Evolutionary conservation across 2,329 filamentous ascomycete genomes (phyloP).

Genomic region (Claviceps pazoutovae): DNA sequence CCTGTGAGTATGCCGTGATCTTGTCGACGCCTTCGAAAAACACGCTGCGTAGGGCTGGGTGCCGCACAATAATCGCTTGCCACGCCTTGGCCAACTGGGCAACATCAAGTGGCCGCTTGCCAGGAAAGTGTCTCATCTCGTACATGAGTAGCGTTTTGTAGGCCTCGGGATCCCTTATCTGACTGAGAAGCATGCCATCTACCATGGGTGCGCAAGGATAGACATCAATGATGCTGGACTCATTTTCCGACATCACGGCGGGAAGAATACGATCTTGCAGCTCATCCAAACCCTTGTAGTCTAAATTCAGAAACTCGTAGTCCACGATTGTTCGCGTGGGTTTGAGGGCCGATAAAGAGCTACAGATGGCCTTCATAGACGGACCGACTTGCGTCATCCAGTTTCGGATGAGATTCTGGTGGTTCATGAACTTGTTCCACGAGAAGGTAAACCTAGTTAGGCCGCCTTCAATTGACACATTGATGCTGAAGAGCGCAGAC

Average conservation of each 20-base stretch:
- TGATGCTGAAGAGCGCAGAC: conserved; percentile 2
- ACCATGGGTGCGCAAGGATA: conserved; percentile 26
- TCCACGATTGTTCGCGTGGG: background rate
- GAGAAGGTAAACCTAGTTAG: conserved; percentile 3
- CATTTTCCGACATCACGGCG: conserved; percentile 5
- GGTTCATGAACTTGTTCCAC: conserved; percentile 2
- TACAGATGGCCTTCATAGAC: conserved; percentile 1
- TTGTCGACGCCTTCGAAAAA: conserved; percentile 4
- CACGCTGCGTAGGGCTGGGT: conserved; percentile 6
- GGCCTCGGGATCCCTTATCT: conserved; percentile 8
- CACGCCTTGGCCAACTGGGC: conserved; percentile 7
- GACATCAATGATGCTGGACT: conserved; percentile 17
- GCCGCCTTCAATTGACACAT: conserved; percentile 1
- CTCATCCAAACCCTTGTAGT: conserved; percentile 16
- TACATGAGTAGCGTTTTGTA: conserved; percentile 10
- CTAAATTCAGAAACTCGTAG: conserved; percentile 6
- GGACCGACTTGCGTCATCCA: conserved; percentile 1
- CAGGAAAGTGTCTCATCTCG: conserved; percentile 5
- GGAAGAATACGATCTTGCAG: conserved; percentile 11
- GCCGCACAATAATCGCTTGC: conserved; percentile 6
- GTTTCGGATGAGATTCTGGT: conserved; percentile 3
- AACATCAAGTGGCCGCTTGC: background rate
- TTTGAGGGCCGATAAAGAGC: background rate
- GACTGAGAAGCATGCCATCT: conserved; percentile 22
- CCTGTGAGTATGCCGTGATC: conserved; percentile 3